Evolutionary conservation across 2,329 filamentous ascomycete genomes (phyloP).

Genomic region (Juglanconis oblonga): DNA sequence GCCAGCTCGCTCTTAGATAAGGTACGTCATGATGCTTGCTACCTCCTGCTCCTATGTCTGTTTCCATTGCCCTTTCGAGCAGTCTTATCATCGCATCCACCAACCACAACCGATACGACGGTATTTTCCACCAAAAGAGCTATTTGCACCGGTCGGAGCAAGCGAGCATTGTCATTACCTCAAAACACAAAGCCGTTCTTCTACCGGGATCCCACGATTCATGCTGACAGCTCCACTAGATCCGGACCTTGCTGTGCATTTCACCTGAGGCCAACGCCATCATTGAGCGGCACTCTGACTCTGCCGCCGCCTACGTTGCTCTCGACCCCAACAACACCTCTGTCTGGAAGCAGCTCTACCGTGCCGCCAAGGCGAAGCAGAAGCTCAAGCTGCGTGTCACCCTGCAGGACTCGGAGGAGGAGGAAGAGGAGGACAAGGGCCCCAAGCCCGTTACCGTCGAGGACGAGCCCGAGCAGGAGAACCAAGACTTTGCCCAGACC

Average conservation of each 20-base stretch:
- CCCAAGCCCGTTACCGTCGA: slow-evolving; percentile 35
- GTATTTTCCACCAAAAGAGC: too few species aligned
- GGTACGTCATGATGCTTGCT: slow-evolving; percentile 55
- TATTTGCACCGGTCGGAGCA: not conserved
- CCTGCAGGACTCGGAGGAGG: slow-evolving; percentile 34
- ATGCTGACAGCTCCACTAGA: slow-evolving; percentile 40
- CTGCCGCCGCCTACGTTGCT: slow-evolving; percentile 73
- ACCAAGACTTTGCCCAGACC: slow-evolving; percentile 7
- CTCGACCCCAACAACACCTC: slow-evolving; percentile 74
- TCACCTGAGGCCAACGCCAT: slow-evolving; percentile 58
- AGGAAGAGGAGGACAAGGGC: slow-evolving; percentile 22
- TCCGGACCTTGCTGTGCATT: slow-evolving; percentile 67
- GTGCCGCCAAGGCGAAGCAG: slow-evolving; percentile 95
- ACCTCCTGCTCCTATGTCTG: not conserved
- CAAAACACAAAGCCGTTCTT: not conserved
- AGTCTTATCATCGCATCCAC: not conserved
- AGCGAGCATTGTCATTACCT: not conserved
- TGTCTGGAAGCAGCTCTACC: slow-evolving; percentile 95
- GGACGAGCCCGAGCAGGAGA: slow-evolving; percentile 19
- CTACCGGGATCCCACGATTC: too few species aligned
- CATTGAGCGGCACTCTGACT: slow-evolving; percentile 95
- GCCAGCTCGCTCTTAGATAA: slow-evolving; percentile 73
- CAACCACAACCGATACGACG: not conserved
- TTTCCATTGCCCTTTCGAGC: not conserved
- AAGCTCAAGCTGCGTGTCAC: slow-evolving; percentile 88